Conservation (phyloP, 441 rosid species). For the Isatis lusitanica region DNA sequence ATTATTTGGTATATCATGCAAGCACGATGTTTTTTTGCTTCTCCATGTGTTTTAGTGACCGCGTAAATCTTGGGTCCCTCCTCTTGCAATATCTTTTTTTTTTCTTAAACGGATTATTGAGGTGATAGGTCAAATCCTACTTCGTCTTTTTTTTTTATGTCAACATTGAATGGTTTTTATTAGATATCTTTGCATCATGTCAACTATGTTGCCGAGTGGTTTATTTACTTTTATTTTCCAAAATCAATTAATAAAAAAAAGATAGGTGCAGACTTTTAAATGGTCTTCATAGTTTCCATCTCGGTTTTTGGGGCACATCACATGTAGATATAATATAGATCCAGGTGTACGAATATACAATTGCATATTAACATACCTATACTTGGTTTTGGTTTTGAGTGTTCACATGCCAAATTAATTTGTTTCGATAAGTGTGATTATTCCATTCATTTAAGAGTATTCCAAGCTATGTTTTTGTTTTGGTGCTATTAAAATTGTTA, state of each 20-base stretch:
- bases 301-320: constrained; percentile 8
- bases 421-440: constrained; percentile 4
- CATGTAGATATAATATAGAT: constrained; percentile 14
- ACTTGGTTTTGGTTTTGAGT: constrained; percentile 6
- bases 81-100: constrained; percentile 13
- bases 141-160: not conserved
- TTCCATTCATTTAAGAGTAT: not conserved
- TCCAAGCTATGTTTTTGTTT: not conserved
- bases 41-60: constrained; percentile 33
- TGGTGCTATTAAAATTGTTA: not conserved
- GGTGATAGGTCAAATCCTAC: constrained; percentile 8
- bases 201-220: constrained; percentile 7
- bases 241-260: not conserved
- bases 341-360: constrained; percentile 21
- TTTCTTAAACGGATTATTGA: not conserved
- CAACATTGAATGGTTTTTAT: not conserved
- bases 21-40: constrained; percentile 24
- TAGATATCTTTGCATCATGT: constrained; percentile 7
- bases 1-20: constrained; percentile 36
- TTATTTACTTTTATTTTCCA: not conserved
- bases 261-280: not conserved
- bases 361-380: not conserved
- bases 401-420: constrained; percentile 26
- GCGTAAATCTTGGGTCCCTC: constrained; percentile 31
- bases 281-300: constrained; percentile 1